Evolutionary conservation across 2,329 filamentous ascomycete genomes (phyloP).

Genomic region (Ampelomyces quisqualis): DNA sequence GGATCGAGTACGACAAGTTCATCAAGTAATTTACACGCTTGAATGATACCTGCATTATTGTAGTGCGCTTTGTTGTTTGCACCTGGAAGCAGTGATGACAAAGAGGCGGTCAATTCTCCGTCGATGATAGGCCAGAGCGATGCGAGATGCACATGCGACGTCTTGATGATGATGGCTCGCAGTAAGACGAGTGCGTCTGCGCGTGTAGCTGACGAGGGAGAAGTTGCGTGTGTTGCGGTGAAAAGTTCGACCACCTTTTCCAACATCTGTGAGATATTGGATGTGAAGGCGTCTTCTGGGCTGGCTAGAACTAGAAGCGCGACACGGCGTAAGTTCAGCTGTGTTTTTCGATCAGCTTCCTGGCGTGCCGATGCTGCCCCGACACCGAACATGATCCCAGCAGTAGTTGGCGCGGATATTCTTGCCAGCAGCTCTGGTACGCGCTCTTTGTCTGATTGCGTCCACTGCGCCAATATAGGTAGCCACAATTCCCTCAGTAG

Average conservation of each 20-base stretch:
- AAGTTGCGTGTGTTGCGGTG: conserved; percentile 79
- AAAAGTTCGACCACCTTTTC: conserved; percentile 88
- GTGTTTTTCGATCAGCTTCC: conserved; percentile 92
- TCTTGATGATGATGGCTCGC: conserved; percentile 77
- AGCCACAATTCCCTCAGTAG: conserved; percentile 77
- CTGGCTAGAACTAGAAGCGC: conserved; percentile 77
- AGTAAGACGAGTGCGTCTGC: conserved; percentile 89
- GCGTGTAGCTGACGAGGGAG: conserved; percentile 84
- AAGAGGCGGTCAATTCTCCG: conserved; percentile 75
- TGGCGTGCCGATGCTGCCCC: conserved; percentile 88
- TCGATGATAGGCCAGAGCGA: conserved; percentile 90
- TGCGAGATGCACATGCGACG: conserved; percentile 75
- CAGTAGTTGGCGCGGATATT: conserved; percentile 81
- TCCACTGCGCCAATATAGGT: conserved; percentile 80
- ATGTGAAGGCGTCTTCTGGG: conserved; percentile 74
- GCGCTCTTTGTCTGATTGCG: conserved; percentile 81
- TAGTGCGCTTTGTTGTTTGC: conserved; percentile 72
- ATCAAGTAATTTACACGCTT: conserved; percentile 93
- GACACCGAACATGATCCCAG: conserved; percentile 97
- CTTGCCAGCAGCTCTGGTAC: conserved; percentile 78
- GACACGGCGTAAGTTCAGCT: conserved; percentile 82
- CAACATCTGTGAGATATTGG: conserved; percentile 70
- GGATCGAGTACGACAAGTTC: conserved; percentile 81
- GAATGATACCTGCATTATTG: conserved; percentile 73
- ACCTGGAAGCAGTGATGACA: conserved; percentile 71